These are phyloP conservation scores for Vararia minispora DNA, from an alignment of 768 basidiomycete genomes.

Conservation along the genomic window DNA sequence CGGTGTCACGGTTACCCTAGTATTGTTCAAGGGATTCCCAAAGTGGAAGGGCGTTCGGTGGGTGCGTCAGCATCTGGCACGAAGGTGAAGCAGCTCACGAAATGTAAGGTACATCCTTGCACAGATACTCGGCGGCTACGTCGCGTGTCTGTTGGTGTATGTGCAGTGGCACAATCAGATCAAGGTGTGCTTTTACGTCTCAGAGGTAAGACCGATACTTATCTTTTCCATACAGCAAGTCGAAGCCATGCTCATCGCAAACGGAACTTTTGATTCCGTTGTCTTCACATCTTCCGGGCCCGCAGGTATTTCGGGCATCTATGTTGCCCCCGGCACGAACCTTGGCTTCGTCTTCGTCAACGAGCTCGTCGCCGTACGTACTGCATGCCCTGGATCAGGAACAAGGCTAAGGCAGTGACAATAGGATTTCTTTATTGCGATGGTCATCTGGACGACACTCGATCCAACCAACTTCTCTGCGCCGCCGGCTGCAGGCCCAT, in stretches of 20 bases:
- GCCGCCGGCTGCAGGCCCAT: slow-evolving; percentile 13
- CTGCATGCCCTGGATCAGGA: not conserved
- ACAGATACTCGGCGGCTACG: slow-evolving; percentile 21
- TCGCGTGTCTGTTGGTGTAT: slow-evolving; percentile 17
- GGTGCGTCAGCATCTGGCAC: slow-evolving; percentile 4
- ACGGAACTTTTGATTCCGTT: slow-evolving; percentile 16
- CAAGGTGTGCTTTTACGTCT: not conserved
- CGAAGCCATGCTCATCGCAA: slow-evolving; percentile 19
- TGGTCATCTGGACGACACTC: slow-evolving; percentile 14
- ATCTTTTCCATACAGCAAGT: not conserved
- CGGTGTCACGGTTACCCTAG: slow-evolving; percentile 39
- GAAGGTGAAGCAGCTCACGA: too few relatives aligned
- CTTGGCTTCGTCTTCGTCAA: slow-evolving; percentile 24
- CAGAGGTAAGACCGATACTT: not conserved
- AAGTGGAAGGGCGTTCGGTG: slow-evolving; percentile 38
- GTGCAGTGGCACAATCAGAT: slow-evolving; percentile 10
- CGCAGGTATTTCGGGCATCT: slow-evolving; percentile 26
- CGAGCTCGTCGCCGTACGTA: slow-evolving; percentile 26
- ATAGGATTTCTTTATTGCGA: slow-evolving; percentile 11
- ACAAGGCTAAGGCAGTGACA: too few relatives aligned
- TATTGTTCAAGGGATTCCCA: slow-evolving; percentile 45
- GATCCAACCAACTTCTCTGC: slow-evolving; percentile 17
- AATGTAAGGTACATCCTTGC: slow-evolving; percentile 18
- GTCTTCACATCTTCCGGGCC: slow-evolving; percentile 25
- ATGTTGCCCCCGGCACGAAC: slow-evolving; percentile 20